Base-by-base conservation (phyloP, 768 basidiomycete genomes). In the Boletus reticuloceps region DNA sequence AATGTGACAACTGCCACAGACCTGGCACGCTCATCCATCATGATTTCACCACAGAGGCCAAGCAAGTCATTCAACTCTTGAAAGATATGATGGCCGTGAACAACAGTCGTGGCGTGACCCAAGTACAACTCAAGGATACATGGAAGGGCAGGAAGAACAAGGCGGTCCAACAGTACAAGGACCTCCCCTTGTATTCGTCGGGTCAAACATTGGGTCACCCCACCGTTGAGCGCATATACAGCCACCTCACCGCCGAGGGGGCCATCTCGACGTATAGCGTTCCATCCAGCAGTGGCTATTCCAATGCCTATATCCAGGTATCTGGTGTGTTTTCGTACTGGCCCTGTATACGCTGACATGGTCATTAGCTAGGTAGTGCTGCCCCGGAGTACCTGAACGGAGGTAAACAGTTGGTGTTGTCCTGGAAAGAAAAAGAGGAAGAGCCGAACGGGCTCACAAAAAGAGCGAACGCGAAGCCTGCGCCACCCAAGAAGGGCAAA, bases 1-100 rank as follows among this genome's bases (percentile, higher is more conserved):
- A 79, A 5, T 99, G 97, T 69, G 91, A 98, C 69, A 94, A 91
- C 58, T 99, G 97, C 67, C 72, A 79, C 41, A 75, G 80, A 48
- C 74, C 75, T 32, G 74, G 76, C 16, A 75, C 72, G 10, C 62
- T 78, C 6, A 65, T 78, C 17, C 73, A 72, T 12, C 71, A 77
- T 38, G 85, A 97, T 65, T 78, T 91, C n/a, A 86, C 86, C 0
- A 64, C 70, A 1, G 72, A 78, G 29, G 90, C 88, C 0, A 70
- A 69, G 34, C 72, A 77, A 19, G 78, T 84, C n/a, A 72, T 94
- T 36, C 68, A 69, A 22, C 75, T 94, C n/a, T 75, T 89, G 13
- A 66, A 80, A 54, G 62, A 68, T 27, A 69, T 89, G 60, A 60
- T 70, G 36, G 59, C 70, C 9, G 61, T 66, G n/a, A 74, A 79